Evolutionary conservation across 176 grass and related monocot genomes (phyloP).

Genomic region (Zoysia japonica): DNA sequence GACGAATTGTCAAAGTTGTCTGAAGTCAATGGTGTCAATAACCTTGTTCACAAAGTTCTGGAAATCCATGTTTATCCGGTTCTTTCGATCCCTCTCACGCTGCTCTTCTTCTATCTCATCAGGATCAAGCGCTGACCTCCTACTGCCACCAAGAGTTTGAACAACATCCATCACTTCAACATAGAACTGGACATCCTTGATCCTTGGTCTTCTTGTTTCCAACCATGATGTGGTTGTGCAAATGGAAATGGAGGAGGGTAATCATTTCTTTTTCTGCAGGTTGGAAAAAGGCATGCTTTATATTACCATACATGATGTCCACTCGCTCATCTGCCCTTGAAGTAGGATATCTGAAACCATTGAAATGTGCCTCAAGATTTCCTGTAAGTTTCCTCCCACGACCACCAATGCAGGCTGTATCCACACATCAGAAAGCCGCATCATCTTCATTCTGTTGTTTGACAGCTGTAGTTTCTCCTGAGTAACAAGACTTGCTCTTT

Average conservation of each 20-base stretch:
- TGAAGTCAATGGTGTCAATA: slow-evolving; percentile 71
- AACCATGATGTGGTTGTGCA: slow-evolving; percentile 93
- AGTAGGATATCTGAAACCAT: slow-evolving; percentile 81
- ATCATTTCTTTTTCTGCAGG: slow-evolving; percentile 94
- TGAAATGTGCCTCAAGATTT: slow-evolving; percentile 82
- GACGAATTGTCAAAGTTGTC: no score
- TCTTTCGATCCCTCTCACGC: slow-evolving; percentile 82
- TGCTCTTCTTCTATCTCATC: slow-evolving; percentile 98
- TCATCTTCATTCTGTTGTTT: slow-evolving; percentile 68
- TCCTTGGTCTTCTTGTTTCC: slow-evolving; percentile 94
- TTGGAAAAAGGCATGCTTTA: slow-evolving; percentile 98
- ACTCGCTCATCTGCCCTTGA: slow-evolving; percentile 76
- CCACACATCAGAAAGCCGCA: slow-evolving; percentile 79
- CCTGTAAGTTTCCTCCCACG: slow-evolving; percentile 69
- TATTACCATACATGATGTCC: slow-evolving; percentile 82
- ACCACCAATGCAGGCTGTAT: slow-evolving; percentile 82
- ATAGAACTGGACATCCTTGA: slow-evolving; percentile 91
- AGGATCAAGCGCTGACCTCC: slow-evolving; percentile 75
- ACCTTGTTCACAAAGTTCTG: slow-evolving; percentile 89
- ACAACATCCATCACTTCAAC: slow-evolving; percentile 99
- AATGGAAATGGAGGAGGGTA: slow-evolving; percentile 79
- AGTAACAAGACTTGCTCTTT: slow-evolving; percentile 86
- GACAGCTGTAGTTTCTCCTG: slow-evolving; percentile 81
- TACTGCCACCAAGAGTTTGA: slow-evolving; percentile 61
- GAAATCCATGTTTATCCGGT: slow-evolving; percentile 80